Conservation (phyloP, 805 yeast species). For the Tetrapisispora pingtungensis region DNA sequence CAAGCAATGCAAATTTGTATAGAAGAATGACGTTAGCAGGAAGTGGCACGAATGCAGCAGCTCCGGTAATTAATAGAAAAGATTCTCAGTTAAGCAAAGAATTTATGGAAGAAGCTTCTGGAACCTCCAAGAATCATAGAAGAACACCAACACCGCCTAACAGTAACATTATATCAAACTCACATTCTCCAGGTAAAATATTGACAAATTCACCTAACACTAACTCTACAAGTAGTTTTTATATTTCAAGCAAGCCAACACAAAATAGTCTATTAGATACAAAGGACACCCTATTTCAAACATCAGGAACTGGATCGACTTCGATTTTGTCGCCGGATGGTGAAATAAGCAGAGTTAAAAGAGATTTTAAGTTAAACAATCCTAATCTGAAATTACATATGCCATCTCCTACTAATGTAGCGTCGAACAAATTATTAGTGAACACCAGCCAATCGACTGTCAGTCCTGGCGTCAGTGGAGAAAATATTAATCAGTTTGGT, state of each 20-base stretch:
- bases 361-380: conserved; percentile 35
- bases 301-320: conserved; percentile 27
- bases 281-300: conserved; percentile 25
- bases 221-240: neutral
- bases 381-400: conserved; percentile 58
- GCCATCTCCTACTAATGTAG: conserved; percentile 57
- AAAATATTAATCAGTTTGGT: conserved; percentile 44
- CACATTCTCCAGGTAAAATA: conserved; percentile 11
- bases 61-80: conserved; percentile 19
- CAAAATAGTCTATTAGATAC: conserved; percentile 10
- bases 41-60: conserved; percentile 5
- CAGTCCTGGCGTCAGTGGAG: neutral
- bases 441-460: neutral
- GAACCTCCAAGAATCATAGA: conserved; percentile 7
- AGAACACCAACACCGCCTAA: conserved; percentile 48
- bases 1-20: conserved; percentile 12
- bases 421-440: conserved; percentile 21
- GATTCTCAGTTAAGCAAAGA: conserved; percentile 3
- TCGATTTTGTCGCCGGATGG: conserved; percentile 2
- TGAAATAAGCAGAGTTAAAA: conserved; percentile 21
- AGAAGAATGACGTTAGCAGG: conserved; percentile 27
- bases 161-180: conserved; percentile 5
- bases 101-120: conserved; percentile 7
- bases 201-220: conserved; percentile 8
- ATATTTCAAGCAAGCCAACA: conserved; percentile 26